phyloP scores from a whole-genome alignment of 768 basidiomycete genomes.

The Boletus coccyginus region DNA sequence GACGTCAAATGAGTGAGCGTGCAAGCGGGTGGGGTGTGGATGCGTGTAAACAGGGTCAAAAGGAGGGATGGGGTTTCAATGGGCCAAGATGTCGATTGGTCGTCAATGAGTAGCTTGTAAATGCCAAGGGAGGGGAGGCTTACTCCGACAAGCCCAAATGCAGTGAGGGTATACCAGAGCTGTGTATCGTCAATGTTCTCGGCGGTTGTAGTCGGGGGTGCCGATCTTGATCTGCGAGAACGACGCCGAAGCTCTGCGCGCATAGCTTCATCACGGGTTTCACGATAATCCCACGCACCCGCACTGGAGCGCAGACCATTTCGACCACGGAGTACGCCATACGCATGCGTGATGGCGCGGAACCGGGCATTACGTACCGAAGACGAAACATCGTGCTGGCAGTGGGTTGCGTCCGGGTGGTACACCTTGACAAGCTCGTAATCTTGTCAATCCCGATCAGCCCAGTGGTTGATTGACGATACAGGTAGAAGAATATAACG shows the following conservation, averaged over 20 bases:
- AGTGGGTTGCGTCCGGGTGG: conserved; percentile 61
- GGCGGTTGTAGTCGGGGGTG: conserved; percentile 19
- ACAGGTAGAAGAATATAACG: background rate
- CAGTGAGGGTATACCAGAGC: conserved; percentile 12
- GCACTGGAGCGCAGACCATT: background rate
- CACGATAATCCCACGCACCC: conserved; percentile 1
- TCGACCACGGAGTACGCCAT: conserved; percentile 40
- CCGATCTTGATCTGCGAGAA: conserved; percentile 24
- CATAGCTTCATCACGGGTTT: conserved; percentile 36
- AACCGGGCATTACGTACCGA: conserved; percentile 56
- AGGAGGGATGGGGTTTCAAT: background rate
- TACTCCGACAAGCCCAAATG: conserved; percentile 14
- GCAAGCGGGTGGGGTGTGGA: background rate
- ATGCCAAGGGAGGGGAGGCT: background rate
- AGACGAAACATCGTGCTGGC: conserved; percentile 40
- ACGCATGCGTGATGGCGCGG: conserved; percentile 62
- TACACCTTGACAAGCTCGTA: conserved; percentile 71
- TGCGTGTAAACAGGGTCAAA: background rate
- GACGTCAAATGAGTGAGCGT: no score
- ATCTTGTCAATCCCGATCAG: conserved; percentile 39
- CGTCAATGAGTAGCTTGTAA: background rate
- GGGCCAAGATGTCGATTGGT: background rate
- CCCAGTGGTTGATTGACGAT: background rate
- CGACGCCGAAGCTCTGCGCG: conserved; percentile 53
- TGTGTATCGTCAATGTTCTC: background rate